Base-by-base conservation (phyloP, 2,329 filamentous ascomycete genomes). In the Nigrospora oryzae region DNA sequence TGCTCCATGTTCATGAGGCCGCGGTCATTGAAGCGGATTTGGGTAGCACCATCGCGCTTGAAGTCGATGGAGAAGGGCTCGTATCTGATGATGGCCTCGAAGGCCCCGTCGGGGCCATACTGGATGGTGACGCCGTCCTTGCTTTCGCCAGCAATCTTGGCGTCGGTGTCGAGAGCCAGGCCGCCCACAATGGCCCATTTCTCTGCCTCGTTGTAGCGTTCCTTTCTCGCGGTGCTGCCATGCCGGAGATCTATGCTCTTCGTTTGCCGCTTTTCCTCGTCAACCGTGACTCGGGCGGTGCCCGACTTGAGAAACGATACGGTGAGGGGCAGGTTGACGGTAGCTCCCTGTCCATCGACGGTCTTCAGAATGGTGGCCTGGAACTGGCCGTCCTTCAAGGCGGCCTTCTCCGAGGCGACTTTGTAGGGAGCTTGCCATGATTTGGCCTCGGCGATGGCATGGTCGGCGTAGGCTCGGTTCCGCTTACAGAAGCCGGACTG, bases 401-500 rank as follows among this genome's bases (percentile, higher is more conserved):
- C 76, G 47, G 93, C 71, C 2, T 88, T 84, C 30, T 84, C 76
- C 43, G 84, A 68, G 36, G 83, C 73, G 51, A 98, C 74, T 51
- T 75, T 73, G 68, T 97, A 98, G 0, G 91, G 91, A 8, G 89
- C 83, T 53, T 73, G 71, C 86, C 89, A 96, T 28, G 74, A 71
- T 10, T 79, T 74, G 48, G 79, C 81, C 45, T 79, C 68, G 36
- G 79, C 69, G 38, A 78, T 67, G 50, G 83, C 89, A 51, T 78
- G 72, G 66, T 97, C 90, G 61, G 93, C 93, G 62, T 86, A 90
- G 35, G 80, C 86, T 63, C 93, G 83, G 68, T 97, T 97, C 53
- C 93, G 86, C 63, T 89, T 93, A 70, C 93, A 98, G 72, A 98
- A 98, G 57, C 93, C 93, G 5, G 91, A 93, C 63, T 98, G 91